Base-by-base conservation (phyloP, 2,329 filamentous ascomycete species). In the Ascocoryne sarcoides region DNA sequence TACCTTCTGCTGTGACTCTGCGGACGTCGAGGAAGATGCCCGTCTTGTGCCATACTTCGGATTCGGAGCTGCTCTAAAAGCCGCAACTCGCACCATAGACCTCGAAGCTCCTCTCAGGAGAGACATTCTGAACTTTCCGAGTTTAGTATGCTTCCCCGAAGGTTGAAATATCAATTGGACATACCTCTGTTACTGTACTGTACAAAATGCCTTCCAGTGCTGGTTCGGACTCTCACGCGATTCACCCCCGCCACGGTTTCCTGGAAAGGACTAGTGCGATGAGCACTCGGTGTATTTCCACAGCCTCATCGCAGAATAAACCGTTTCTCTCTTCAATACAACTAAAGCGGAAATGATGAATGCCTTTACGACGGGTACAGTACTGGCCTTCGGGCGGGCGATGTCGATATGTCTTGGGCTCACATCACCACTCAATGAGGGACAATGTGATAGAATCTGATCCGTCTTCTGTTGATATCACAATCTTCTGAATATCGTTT, bases 311-410 rank as follows among this genome's bases (percentile, higher is more conserved):
- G 23, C 9, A 19, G n/a, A 9, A 21, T 29, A 10, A 29, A 28
- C 3, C 14, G 31, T 43, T 40, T 63, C 68, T 65, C 65, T 73
- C 70, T 65, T 61, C 64, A 76, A 19, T 43, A 73, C 78, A 85
- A 86, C 81, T 86, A 86, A 76, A 76, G 75, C 79, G 81, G 79
- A 76, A 62, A 70, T 82, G 82, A 88, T 74, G 82, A 84, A 68
- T 72, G 75, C 73, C 72, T 71, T 60, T 65, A 62, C 60, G 62
- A 60, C 69, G 71, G 65, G 63, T 37, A 66, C 62, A 79, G 68
- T 60, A 52, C 70, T 73, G 66, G 73, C 43, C 40, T 65, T 62
- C 57, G 62, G 67, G 70, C 67, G 71, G 67, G 68, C 67, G 66
- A 70, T 79, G 76, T 65, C 75, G 75, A 79, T 47, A 79, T 82